These are phyloP conservation scores for Colletotrichum abscissum DNA, from an alignment of 2,329 filamentous ascomycete genomes.

Conservation along the genomic window DNA sequence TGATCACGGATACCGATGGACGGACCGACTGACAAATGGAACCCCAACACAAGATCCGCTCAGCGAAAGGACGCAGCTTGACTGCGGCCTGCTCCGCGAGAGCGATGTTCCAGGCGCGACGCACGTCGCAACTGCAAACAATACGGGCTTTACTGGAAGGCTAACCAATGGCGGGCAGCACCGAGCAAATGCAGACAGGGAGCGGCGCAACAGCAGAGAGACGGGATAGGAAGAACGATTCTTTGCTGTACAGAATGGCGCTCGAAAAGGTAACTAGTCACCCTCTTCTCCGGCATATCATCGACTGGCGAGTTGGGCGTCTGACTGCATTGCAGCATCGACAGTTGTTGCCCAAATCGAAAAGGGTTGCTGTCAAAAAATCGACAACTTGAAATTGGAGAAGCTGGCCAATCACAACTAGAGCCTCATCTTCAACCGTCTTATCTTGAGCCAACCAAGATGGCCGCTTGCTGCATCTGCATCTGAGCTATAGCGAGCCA, in stretches of 20 bases:
- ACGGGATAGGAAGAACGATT: neutral
- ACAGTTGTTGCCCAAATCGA: constrained; percentile 14
- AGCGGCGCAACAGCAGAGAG: neutral
- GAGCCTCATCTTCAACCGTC: constrained; percentile 40
- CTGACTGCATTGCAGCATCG: constrained; percentile 11
- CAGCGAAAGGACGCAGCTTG: neutral
- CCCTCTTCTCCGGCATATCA: constrained; percentile 11
- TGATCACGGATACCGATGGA: constrained; percentile 5
- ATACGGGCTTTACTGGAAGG: constrained; percentile 10
- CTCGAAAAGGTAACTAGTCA: constrained; percentile 1
- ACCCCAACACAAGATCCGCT: neutral
- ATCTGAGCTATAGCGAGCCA: constrained; percentile 25
- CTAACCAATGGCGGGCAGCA: constrained; percentile 22
- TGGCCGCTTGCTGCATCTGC: constrained; percentile 30
- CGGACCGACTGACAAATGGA: neutral
- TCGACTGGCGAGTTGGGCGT: constrained; percentile 15
- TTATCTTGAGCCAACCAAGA: constrained; percentile 57
- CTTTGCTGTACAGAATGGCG: constrained; percentile 9
- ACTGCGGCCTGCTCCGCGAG: constrained; percentile 6
- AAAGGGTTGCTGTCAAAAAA: constrained; percentile 36
- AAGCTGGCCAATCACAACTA: constrained; percentile 50
- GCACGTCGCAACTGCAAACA: constrained; percentile 13
- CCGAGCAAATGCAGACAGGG: constrained; percentile 23
- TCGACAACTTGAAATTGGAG: constrained; percentile 54
- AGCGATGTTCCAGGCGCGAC: constrained; percentile 13